These are phyloP conservation scores for Citeromyces hawaiiensis DNA, from an alignment of 1,139 yeast species.

Conservation along the genomic window DNA sequence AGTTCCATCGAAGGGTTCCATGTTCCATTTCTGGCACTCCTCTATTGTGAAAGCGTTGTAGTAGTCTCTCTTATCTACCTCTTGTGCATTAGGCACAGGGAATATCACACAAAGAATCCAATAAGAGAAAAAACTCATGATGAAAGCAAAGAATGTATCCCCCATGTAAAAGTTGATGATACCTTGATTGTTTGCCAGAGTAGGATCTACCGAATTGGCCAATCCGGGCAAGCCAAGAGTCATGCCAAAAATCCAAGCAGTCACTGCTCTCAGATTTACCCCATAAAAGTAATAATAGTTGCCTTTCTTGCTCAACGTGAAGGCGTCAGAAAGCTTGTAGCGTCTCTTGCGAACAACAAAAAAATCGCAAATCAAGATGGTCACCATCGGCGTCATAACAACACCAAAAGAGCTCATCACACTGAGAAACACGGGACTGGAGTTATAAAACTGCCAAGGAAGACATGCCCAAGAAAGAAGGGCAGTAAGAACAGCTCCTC, in stretches of 20 bases:
- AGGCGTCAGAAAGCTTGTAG: conserved; percentile 20
- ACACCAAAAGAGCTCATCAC: conserved; percentile 22
- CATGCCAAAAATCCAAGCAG: conserved; percentile 26
- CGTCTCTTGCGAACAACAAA: conserved; percentile 21
- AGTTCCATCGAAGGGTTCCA: conserved; percentile 3
- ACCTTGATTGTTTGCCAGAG: conserved; percentile 10
- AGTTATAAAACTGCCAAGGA: conserved; percentile 22
- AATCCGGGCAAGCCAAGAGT: conserved; percentile 21
- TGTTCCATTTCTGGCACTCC: conserved; percentile 8
- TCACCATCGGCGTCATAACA: conserved; percentile 28
- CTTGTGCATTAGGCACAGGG: conserved; percentile 6
- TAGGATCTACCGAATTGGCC: conserved; percentile 10
- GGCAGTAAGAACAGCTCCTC: conserved; percentile 18
- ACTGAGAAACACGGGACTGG: conserved; percentile 17
- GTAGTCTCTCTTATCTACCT: conserved; percentile 9
- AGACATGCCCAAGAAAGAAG: conserved; percentile 15
- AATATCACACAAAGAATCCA: conserved; percentile 3
- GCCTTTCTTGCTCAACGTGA: conserved; percentile 21
- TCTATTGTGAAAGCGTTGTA: conserved; percentile 10
- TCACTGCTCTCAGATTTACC: conserved; percentile 26
- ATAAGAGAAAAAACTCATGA: conserved; percentile 5
- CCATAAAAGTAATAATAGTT: conserved; percentile 25
- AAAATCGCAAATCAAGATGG: conserved; percentile 27
- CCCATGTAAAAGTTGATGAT: conserved; percentile 4
- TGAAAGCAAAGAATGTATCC: conserved; percentile 3